phyloP scores from a whole-genome alignment of 352 stramenopile genomes.

The Aphanomyces euteiches region DNA sequence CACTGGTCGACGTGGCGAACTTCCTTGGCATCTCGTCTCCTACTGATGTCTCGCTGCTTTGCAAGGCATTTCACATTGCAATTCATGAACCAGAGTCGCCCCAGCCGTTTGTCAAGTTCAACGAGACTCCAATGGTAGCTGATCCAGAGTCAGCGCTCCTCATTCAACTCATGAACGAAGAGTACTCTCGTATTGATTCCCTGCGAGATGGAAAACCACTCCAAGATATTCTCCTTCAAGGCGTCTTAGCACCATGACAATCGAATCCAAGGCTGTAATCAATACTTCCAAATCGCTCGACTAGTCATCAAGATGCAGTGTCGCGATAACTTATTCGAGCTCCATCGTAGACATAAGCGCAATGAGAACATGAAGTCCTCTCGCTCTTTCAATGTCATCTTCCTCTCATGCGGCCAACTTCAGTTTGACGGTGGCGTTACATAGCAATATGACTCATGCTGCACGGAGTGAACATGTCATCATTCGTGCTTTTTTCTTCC shows the following conservation, averaged over 20 bases:
- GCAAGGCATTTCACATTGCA: not conserved
- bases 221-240: not conserved
- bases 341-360: too few relatives aligned
- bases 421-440: too few relatives aligned
- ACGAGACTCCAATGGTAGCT: conserved; percentile 12
- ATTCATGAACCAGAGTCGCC: conserved; percentile 5
- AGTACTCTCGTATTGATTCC: conserved; percentile 2
- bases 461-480: too few relatives aligned
- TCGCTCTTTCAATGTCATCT: too few relatives aligned
- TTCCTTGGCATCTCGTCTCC: not conserved
- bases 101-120: conserved; percentile 23
- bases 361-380: too few relatives aligned
- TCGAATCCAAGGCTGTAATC: too few relatives aligned
- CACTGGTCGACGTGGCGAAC: conserved; percentile 11
- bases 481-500: too few relatives aligned
- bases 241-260: not conserved
- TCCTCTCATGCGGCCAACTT: too few relatives aligned
- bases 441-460: too few relatives aligned
- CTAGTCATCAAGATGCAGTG: too few relatives aligned
- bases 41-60: not conserved
- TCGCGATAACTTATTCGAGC: too few relatives aligned
- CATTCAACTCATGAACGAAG: not conserved
- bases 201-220: not conserved
- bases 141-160: not conserved
- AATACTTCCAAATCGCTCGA: too few relatives aligned